phyloP scores from a whole-genome alignment of 352 stramenopile species.

The Pythium volutum region DNA sequence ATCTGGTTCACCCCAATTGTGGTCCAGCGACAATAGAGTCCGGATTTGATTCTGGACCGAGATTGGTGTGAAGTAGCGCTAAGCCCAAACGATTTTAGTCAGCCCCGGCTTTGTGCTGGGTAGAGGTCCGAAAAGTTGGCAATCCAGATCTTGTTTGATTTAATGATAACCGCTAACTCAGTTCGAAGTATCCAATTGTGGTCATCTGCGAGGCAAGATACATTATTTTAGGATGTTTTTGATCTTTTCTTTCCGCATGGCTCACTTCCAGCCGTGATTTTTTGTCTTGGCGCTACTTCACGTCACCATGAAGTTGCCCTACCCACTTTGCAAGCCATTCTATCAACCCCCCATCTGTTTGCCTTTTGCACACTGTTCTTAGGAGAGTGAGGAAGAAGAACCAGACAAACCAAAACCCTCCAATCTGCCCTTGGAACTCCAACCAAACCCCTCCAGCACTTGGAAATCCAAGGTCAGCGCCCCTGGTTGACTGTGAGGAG shows the following conservation, averaged over 20 bases:
- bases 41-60: conserved; percentile 6
- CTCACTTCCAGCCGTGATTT: conserved; percentile 16
- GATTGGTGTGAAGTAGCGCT: conserved; percentile 11
- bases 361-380: conserved; percentile 6
- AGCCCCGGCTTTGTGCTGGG: conserved; percentile 4
- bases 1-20: conserved; percentile 13
- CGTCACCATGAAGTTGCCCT: conserved; percentile 16
- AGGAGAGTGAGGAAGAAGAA: conserved; percentile 19
- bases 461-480: conserved; percentile 9
- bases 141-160: conserved; percentile 5
- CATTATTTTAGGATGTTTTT: background rate
- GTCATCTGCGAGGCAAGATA: background rate
- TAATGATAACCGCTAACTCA: background rate
- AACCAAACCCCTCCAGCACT: background rate
- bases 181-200: background rate
- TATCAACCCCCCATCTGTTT: conserved; percentile 17
- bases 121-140: conserved; percentile 3
- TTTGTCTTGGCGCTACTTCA: conserved; percentile 7
- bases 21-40: conserved; percentile 5
- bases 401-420: conserved; percentile 19
- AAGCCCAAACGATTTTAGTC: conserved; percentile 3
- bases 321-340: conserved; percentile 1
- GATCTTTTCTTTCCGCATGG: background rate
- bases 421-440: background rate
- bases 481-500: conserved; percentile 18